A percentile compares a stretch with the other conserved stretches of the same genome.
Conservation (phyloP, 2,329 filamentous ascomycete species). For the Mycosphaerelloides madeirae region DNA sequence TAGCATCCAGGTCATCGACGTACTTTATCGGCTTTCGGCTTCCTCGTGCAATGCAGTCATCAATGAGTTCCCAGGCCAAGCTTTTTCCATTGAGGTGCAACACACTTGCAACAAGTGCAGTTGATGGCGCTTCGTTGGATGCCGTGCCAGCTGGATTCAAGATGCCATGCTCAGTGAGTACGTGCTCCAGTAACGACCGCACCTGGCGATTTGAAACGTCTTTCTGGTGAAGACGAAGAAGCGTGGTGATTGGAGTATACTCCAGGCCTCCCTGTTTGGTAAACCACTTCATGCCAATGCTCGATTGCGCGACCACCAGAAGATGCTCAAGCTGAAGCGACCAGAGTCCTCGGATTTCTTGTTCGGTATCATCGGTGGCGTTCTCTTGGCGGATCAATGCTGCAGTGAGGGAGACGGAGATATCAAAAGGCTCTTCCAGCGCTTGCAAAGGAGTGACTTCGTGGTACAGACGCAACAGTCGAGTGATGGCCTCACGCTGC, state of each 20-base stretch:
- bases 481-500: slow-evolving; percentile 72
- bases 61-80: slow-evolving; percentile 64
- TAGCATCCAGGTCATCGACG: slow-evolving; percentile 60
- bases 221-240: slow-evolving; percentile 56
- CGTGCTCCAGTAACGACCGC: slow-evolving; percentile 29
- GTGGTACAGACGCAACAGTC: slow-evolving; percentile 79
- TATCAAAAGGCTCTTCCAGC: slow-evolving; percentile 80
- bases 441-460: slow-evolving; percentile 74
- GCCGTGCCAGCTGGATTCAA: slow-evolving; percentile 41
- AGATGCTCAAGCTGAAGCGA: slow-evolving; percentile 67
- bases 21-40: slow-evolving; percentile 77
- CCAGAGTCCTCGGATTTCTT: slow-evolving; percentile 38
- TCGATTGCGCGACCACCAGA: slow-evolving; percentile 72
- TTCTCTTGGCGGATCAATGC: slow-evolving; percentile 50
- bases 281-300: slow-evolving; percentile 87
- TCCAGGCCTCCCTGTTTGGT: slow-evolving; percentile 61
- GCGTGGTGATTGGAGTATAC: slow-evolving; percentile 66
- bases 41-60: slow-evolving; percentile 75
- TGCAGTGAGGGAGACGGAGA: slow-evolving; percentile 69
- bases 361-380: slow-evolving; percentile 40
- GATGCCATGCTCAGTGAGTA: slow-evolving; percentile 64
- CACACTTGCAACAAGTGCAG: slow-evolving; percentile 46
- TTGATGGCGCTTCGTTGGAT: slow-evolving; percentile 36
- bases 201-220: slow-evolving; percentile 37
- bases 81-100: slow-evolving; percentile 21